Evolutionary conservation across 805 yeast genomes (phyloP), one percentile per base, ranked within the genome.

Genomic region (Lachancea thermotolerans): DNA sequence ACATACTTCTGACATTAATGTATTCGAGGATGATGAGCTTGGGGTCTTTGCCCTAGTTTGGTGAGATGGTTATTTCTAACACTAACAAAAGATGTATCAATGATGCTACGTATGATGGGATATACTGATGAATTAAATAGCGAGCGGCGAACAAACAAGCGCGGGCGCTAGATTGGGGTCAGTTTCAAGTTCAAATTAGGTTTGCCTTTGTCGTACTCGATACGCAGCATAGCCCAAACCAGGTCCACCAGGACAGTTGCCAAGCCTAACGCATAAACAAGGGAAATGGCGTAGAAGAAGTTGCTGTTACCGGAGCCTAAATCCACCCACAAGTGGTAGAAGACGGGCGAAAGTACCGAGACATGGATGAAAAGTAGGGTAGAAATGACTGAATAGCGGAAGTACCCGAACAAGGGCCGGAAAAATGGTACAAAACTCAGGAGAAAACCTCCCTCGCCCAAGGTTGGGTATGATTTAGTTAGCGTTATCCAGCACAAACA

Each of bases 301-400:
- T 93, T 93, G 42, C 96, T 82, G 67, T 93, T 93, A 25, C 99
- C 99, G 29, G 93, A 87, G 11, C 96, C 96, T 47, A 87, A 72
- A 47, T 82, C 84, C 53, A 91, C 86, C 99, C 99, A 93, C 48
- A 93, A 75, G 63, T 88, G 88, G 68, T 89, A 89, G 62, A 91
- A 93, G 9, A 87, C 80, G 1, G 98, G 97, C 4, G 93, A 79
- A 39, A 93, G 71, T 2, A 85, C 70, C 17, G 85, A 65, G 17
- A 82, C 71, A 49, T 76, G 80, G 7, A 77, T 50, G 39, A 85
- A 67, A 8, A 79, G 71, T 35, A 85, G 62, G 2, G 73, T 71
- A 31, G 78, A 72, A 18, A 80, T 65, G 39, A 75, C 54, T 6
- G 72, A 68, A 53, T 75, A 76, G 42, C 70, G 66, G 48, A 79